Conservation (phyloP, 495 filamentous ascomycete species). For the Lasiosphaeris hirsuta region DNA sequence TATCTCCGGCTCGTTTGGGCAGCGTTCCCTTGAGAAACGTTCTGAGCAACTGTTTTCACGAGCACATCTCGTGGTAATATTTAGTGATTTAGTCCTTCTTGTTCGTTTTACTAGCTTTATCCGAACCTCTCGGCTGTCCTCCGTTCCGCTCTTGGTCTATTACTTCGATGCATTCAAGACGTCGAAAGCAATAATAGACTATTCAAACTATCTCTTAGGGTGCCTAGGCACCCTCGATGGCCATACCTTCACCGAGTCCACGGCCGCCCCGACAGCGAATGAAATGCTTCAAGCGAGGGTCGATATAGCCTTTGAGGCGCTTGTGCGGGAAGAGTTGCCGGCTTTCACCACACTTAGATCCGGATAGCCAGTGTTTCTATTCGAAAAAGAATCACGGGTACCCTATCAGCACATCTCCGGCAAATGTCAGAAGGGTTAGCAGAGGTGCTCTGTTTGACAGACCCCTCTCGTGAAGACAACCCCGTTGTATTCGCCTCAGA, state of each 20-base stretch:
- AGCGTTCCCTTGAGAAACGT: slow-evolving; percentile 55
- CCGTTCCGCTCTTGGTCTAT: slow-evolving; percentile 63
- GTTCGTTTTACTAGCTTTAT: slow-evolving; percentile 63
- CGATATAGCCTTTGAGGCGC: slow-evolving; percentile 51
- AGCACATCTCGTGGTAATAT: slow-evolving; percentile 61
- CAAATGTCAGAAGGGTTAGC: slow-evolving; percentile 67
- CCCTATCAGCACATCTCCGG: slow-evolving; percentile 48
- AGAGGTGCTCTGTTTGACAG: slow-evolving; percentile 74
- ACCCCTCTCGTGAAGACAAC: slow-evolving; percentile 69
- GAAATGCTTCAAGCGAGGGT: slow-evolving; percentile 56
- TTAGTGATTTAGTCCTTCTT: slow-evolving; percentile 60
- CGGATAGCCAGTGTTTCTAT: slow-evolving; percentile 57
- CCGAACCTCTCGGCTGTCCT: slow-evolving; percentile 56
- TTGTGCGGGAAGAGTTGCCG: slow-evolving; percentile 65
- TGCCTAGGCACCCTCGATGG: slow-evolving; percentile 48
- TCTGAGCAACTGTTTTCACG: slow-evolving; percentile 62
- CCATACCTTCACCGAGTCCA: slow-evolving; percentile 43
- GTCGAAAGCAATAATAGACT: slow-evolving; percentile 67
- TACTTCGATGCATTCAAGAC: slow-evolving; percentile 68
- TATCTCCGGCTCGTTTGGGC: slow-evolving; percentile 14
- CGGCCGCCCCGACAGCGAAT: slow-evolving; percentile 48
- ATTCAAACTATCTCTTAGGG: slow-evolving; percentile 61
- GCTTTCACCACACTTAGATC: slow-evolving; percentile 60
- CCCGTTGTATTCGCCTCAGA: slow-evolving; percentile 77
- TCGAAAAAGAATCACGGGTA: slow-evolving; percentile 54